Evolutionary conservation across 345 rosid species (phyloP), one percentile per base, ranked within the genome.

Genomic region (Euphorbia peplus): DNA sequence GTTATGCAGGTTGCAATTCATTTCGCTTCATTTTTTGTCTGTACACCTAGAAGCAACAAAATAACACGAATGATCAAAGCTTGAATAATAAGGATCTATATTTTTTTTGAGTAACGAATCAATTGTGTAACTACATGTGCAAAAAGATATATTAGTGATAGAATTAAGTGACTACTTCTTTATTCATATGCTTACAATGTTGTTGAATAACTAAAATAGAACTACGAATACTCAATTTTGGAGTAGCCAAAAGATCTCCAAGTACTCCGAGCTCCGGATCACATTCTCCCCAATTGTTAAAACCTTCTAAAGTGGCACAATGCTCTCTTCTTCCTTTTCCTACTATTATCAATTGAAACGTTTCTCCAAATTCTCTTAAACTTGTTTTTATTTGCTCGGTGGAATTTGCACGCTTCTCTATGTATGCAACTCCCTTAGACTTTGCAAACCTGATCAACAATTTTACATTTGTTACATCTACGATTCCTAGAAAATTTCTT

Each of bases 281-380:
- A 32, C 93, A 91, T 77, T 93, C 96, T 64, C 89, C 98, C 97
- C 97, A 91, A 48, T 91, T 88, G 55, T 84, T 89, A 83, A 93
- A 64, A 4, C 86, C 90, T 0, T 78, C 74, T 1, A 90, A 86
- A 77, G 88, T 77, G 0, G 82, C 73, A 10, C 80, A 76, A 16
- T 76, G 56, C 35, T 77, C 80, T 64, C 88, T 69, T 61, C 85
- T 76, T 4, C 84, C 79, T 60, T 83, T 93, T 11, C 97, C 95
- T 5, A 88, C 84, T 29, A 93, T 84, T 63, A 88, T 82, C 53
- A 93, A 70, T 5, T 87, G 78, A 63, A 77, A 93, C 79, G 73
- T 73, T 30, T 85, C 85, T 26, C 73, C 84, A 1, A 91, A 70
- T 12, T 86, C 92, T 55, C 77, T 83, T 13, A 93, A 64, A 0